Conservation (phyloP, 257 asterid species). For the Solanum acaule region DNA sequence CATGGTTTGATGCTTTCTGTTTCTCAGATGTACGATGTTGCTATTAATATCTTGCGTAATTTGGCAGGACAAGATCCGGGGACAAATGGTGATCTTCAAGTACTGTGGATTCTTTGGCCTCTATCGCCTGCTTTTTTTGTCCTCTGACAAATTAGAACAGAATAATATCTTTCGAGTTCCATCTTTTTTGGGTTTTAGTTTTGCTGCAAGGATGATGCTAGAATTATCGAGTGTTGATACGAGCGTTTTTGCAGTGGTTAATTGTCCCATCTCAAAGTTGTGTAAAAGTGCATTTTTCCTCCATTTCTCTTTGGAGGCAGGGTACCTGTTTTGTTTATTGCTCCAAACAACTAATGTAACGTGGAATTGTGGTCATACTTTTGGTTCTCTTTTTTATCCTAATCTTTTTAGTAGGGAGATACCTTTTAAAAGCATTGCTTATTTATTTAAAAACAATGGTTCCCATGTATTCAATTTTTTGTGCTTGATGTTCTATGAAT, state of each 20-base stretch:
- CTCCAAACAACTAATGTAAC: slow-evolving; percentile 1
- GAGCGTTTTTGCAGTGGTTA: slow-evolving; percentile 19
- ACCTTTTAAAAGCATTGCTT: not conserved
- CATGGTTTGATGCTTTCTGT: not conserved
- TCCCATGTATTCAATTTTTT: not conserved
- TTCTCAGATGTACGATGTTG: not conserved
- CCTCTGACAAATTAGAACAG: slow-evolving; percentile 35
- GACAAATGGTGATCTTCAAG: slow-evolving; percentile 53
- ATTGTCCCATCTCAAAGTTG: slow-evolving; percentile 33
- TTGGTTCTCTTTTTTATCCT: not conserved
- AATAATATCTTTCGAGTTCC: slow-evolving; percentile 44
- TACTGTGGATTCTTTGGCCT: slow-evolving; percentile 25
- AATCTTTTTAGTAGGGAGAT: not conserved
- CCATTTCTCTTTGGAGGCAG: slow-evolving; percentile 13
- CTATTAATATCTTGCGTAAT: slow-evolving; percentile 6
- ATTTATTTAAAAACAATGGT: not conserved
- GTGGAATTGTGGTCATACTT: not conserved
- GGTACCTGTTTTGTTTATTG: slow-evolving; percentile 3
- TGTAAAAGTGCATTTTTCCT: slow-evolving; percentile 22
- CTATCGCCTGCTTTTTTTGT: slow-evolving; percentile 16
- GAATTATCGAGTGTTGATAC: slow-evolving; percentile 14
- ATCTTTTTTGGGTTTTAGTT: slow-evolving; percentile 27
- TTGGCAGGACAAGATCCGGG: slow-evolving; percentile 74
- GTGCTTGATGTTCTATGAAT: not conserved
- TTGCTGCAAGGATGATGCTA: slow-evolving; percentile 49